These are phyloP conservation scores for Cryptosporidium baileyi DNA, from an alignment of 169 alveolate species.

Conservation along the genomic window DNA sequence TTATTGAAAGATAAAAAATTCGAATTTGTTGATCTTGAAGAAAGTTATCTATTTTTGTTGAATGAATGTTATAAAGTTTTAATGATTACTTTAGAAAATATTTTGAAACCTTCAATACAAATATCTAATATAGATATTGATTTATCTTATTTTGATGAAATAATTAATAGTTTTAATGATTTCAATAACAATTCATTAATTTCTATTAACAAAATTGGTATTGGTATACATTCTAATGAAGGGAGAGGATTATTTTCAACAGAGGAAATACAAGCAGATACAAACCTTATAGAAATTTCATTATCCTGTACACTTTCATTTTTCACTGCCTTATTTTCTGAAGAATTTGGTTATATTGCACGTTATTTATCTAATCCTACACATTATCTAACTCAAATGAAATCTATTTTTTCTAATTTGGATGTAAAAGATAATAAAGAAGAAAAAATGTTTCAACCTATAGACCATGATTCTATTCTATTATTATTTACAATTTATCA, in stretches of 20 bases:
- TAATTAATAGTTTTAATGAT: neutral
- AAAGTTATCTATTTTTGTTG: neutral
- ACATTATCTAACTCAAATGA: constrained; percentile 17
- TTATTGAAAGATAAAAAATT: neutral
- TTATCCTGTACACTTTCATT: neutral
- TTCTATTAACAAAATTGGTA: constrained; percentile 1
- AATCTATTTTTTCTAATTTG: neutral
- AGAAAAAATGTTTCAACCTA: constrained; percentile 20
- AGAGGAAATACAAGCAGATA: constrained; percentile 29
- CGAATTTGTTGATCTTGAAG: neutral
- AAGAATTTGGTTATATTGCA: constrained; percentile 57
- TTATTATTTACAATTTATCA: constrained; percentile 17
- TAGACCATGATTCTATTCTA: constrained; percentile 38
- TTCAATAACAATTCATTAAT: neutral
- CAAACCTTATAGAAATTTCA: constrained; percentile 22
- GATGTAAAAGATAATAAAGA: neutral
- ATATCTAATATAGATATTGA: neutral
- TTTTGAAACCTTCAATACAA: constrained; percentile 11
- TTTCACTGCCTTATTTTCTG: constrained; percentile 38
- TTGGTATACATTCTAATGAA: constrained; percentile 14
- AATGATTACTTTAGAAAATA: neutral
- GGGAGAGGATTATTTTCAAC: constrained; percentile 62
- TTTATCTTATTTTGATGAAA: constrained; percentile 14
- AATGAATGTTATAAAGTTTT: neutral
- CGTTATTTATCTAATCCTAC: constrained; percentile 50